Evolutionary conservation across 441 rosid species (phyloP).

Genomic region (Adansonia rubrostipa): DNA sequence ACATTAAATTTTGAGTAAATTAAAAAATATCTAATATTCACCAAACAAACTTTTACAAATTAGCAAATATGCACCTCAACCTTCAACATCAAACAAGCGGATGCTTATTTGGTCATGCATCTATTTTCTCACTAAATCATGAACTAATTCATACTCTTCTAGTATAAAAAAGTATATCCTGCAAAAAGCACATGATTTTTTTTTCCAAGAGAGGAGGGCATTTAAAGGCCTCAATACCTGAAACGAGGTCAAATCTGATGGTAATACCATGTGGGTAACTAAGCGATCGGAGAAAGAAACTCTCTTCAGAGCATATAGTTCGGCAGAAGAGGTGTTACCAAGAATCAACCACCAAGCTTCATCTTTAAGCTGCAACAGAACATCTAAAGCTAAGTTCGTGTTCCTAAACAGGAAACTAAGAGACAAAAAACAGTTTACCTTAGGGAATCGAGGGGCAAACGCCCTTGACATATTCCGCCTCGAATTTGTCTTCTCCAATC

Average conservation of each 20-base stretch:
- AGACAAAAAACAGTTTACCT: constrained; percentile 48
- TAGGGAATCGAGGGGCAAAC: constrained; percentile 84
- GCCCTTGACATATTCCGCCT: constrained; percentile 78
- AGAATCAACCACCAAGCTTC: constrained; percentile 99
- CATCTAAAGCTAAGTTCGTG: constrained; percentile 19
- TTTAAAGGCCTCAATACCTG: constrained; percentile 47
- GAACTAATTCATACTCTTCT: not conserved
- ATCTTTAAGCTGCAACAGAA: constrained; percentile 65
- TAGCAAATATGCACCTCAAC: not conserved
- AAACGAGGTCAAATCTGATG: constrained; percentile 42
- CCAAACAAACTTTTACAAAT: not conserved
- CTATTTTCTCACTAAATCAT: constrained; percentile 5
- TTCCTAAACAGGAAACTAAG: constrained; percentile 8
- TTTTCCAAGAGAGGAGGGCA: not conserved
- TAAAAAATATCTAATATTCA: too few species aligned
- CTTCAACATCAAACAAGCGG: not conserved
- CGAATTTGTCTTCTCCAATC: constrained; percentile 69
- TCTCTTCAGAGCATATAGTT: constrained; percentile 87
- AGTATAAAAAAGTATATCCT: not conserved
- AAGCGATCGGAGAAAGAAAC: constrained; percentile 74
- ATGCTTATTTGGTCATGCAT: not conserved
- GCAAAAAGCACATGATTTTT: not conserved
- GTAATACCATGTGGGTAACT: constrained; percentile 74
- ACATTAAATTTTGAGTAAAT: too few species aligned
- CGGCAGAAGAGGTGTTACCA: constrained; percentile 69